Percentiles rank a stretch among this genome's conserved stretches.
Evolutionary conservation across 2,329 filamentous ascomycete species (phyloP).

Genomic region (Alternaria conjuncta): DNA sequence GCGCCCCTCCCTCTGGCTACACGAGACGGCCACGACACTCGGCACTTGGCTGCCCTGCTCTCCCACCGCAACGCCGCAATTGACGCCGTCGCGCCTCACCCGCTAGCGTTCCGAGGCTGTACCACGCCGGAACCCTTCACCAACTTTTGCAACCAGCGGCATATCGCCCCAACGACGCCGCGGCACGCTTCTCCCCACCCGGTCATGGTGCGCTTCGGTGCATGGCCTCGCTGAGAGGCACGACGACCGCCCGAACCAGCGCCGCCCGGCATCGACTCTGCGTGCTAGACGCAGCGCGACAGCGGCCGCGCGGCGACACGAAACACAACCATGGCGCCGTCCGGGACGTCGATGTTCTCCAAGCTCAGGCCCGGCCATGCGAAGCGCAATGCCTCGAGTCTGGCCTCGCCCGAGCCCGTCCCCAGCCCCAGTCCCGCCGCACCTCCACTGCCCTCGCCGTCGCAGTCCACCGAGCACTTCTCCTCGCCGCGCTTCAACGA

Average conservation of each 20-base stretch:
- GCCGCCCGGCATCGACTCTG: constrained; percentile 5
- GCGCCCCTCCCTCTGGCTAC: background rate
- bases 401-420: constrained; percentile 42
- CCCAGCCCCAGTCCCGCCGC: constrained; percentile 33
- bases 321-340: constrained; percentile 44
- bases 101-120: constrained; percentile 22
- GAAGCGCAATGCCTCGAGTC: constrained; percentile 47
- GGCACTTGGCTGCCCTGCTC: background rate
- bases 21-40: constrained; percentile 3
- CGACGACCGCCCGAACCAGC: constrained; percentile 3
- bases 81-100: constrained; percentile 1
- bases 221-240: constrained; percentile 47
- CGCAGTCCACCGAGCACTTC: constrained; percentile 38
- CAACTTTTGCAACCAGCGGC: constrained; percentile 12
- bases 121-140: constrained; percentile 29
- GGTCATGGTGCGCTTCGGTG: constrained; percentile 35
- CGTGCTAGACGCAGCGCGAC: constrained; percentile 20
- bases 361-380: constrained; percentile 49
- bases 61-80: background rate
- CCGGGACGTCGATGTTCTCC: constrained; percentile 49
- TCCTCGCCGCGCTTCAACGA: constrained; percentile 41
- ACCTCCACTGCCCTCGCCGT: constrained; percentile 35
- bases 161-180: constrained; percentile 8
- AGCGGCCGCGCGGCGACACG: constrained; percentile 21
- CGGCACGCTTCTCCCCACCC: constrained; percentile 7